Evolutionary conservation across 2,329 filamentous ascomycete species (phyloP).

Genomic region (Cytospora paraplurivora): DNA sequence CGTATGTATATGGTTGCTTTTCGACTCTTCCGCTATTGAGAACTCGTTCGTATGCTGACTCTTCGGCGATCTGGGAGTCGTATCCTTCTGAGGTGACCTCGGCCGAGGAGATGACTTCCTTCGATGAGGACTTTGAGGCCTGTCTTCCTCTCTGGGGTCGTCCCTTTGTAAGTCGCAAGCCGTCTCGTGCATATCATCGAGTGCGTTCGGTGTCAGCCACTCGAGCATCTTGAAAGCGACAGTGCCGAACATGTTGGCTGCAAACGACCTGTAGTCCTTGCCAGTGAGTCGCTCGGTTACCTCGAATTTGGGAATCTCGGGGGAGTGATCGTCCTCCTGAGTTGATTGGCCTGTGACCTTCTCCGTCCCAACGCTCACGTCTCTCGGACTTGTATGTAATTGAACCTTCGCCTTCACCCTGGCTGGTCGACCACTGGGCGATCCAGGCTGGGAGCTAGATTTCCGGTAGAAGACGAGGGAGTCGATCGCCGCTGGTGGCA

Average conservation of each 20-base stretch:
- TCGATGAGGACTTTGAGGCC: conserved; percentile 18
- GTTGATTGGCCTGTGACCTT: conserved; percentile 4
- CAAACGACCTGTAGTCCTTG: conserved; percentile 62
- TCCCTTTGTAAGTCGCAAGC: conserved; percentile 38
- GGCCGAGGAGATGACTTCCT: conserved; percentile 24
- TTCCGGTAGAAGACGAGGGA: conserved; percentile 50
- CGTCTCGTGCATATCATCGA: conserved; percentile 51
- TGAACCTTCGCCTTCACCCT: conserved; percentile 26
- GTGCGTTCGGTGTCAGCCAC: conserved; percentile 65
- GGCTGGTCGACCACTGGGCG: conserved; percentile 10
- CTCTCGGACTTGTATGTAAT: conserved; percentile 15
- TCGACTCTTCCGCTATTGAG: conserved; percentile 24
- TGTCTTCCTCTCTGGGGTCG: conserved; percentile 32
- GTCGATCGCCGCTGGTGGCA: conserved; percentile 48
- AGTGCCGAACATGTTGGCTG: conserved; percentile 65
- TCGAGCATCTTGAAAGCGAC: conserved; percentile 70
- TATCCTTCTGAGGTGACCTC: conserved; percentile 6
- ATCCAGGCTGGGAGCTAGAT: conserved; percentile 6
- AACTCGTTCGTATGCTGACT: conserved; percentile 12
- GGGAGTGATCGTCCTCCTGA: not conserved
- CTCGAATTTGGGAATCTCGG: conserved; percentile 36
- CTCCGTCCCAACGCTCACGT: conserved; percentile 10
- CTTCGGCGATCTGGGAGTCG: not conserved
- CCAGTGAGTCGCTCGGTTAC: conserved; percentile 50
- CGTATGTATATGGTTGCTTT: not conserved